phyloP scores from a whole-genome alignment of 352 stramenopile genomes.

The Nothophytophthora sp. region DNA sequence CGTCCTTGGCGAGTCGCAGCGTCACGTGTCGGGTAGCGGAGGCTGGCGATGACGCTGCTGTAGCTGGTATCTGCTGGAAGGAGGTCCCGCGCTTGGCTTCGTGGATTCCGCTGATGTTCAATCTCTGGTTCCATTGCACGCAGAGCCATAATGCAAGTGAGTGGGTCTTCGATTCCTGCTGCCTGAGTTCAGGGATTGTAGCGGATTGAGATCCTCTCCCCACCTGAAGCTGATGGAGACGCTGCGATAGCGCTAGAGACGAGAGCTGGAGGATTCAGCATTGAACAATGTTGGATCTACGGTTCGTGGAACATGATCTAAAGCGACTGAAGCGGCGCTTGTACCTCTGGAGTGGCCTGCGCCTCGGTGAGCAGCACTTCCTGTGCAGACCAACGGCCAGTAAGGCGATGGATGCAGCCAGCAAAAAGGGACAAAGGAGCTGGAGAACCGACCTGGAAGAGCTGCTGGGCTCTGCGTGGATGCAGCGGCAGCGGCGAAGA shows the following conservation, averaged over 20 bases:
- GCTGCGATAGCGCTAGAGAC: conserved; percentile 18
- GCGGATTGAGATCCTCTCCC: background rate
- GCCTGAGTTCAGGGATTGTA: too few species aligned
- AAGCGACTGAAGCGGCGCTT: background rate
- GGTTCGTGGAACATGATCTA: background rate
- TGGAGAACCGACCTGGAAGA: conserved; percentile 38
- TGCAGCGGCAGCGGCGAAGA: conserved; percentile 26
- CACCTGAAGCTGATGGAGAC: conserved; percentile 33
- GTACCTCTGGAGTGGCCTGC: conserved; percentile 20
- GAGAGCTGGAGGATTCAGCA: conserved; percentile 9
- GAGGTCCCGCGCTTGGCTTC: conserved; percentile 27
- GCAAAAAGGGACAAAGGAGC: background rate
- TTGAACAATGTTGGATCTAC: too few species aligned
- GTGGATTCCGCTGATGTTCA: conserved; percentile 28
- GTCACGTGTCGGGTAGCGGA: background rate
- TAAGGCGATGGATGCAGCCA: background rate
- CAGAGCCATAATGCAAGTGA: background rate
- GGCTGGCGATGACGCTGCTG: background rate
- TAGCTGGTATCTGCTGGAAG: conserved; percentile 14
- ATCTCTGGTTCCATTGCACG: conserved; percentile 4
- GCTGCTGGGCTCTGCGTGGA: conserved; percentile 29
- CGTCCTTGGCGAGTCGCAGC: conserved; percentile 14
- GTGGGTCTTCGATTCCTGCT: background rate
- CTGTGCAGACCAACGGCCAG: background rate
- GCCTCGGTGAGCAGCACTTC: conserved; percentile 25